These are phyloP conservation scores for Cytospora mali DNA, from an alignment of 2,329 filamentous ascomycete species.

Conservation along the genomic window DNA sequence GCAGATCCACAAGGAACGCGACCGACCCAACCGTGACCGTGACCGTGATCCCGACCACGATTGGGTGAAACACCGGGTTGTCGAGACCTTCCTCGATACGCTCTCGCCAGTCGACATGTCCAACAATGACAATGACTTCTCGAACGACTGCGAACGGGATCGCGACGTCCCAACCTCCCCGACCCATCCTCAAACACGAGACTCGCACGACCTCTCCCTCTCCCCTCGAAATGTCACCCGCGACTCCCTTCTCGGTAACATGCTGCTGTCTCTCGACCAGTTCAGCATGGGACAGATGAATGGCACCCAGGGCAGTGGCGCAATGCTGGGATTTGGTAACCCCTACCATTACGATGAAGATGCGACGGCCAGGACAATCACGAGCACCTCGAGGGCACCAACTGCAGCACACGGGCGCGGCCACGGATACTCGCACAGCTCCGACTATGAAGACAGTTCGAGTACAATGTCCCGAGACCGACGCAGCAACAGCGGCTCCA, in stretches of 20 bases:
- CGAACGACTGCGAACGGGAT: slow-evolving; percentile 32
- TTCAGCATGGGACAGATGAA: slow-evolving; percentile 60
- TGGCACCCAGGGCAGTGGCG: slow-evolving; percentile 34
- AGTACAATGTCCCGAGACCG: slow-evolving; percentile 58
- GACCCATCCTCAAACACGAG: slow-evolving; percentile 44
- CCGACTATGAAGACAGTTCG: slow-evolving; percentile 59
- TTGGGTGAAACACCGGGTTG: slow-evolving; percentile 35
- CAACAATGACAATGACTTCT: slow-evolving; percentile 37
- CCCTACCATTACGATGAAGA: slow-evolving; percentile 40
- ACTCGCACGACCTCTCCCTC: slow-evolving; percentile 86
- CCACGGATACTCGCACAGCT: slow-evolving; percentile 62
- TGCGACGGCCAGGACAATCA: slow-evolving; percentile 35
- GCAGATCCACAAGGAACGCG: slow-evolving; percentile 9
- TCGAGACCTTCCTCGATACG: slow-evolving; percentile 44
- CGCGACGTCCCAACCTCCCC: slow-evolving; percentile 32
- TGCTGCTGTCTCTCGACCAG: slow-evolving; percentile 91
- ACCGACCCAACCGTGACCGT: slow-evolving; percentile 1
- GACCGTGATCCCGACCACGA: neutral
- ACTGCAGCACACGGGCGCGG: slow-evolving; percentile 32
- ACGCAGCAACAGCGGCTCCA: slow-evolving; percentile 71
- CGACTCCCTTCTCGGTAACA: slow-evolving; percentile 92
- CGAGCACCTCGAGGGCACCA: slow-evolving; percentile 34
- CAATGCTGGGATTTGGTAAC: slow-evolving; percentile 32
- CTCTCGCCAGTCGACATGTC: slow-evolving; percentile 44
- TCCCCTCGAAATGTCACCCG: slow-evolving; percentile 75